Conservation (phyloP, 768 basidiomycete genomes). For the Leccinum sublutescens region DNA sequence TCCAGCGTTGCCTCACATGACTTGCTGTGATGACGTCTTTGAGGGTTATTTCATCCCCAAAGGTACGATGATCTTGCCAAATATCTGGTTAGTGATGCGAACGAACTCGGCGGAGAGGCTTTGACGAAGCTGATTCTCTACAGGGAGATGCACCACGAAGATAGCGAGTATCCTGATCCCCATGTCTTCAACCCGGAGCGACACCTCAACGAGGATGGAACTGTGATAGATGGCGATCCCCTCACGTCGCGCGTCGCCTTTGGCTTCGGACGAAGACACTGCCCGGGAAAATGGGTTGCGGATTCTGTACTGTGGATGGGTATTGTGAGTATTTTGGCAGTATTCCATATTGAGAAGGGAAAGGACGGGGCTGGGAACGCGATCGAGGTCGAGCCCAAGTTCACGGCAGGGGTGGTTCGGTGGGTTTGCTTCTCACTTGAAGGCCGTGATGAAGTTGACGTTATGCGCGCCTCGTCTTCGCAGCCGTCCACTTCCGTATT, state of each 20-base stretch:
- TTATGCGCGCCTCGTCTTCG: slow-evolving; percentile 12
- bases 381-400: slow-evolving; percentile 27
- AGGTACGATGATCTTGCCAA: slow-evolving; percentile 30
- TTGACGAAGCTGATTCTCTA: not conserved
- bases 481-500: slow-evolving; percentile 31
- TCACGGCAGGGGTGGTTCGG: slow-evolving; percentile 34
- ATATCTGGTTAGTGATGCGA: slow-evolving; percentile 26
- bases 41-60: slow-evolving; percentile 41
- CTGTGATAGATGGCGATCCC: slow-evolving; percentile 22
- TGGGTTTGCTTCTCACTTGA: slow-evolving; percentile 16
- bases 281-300: slow-evolving; percentile 33
- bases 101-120: not conserved
- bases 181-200: slow-evolving; percentile 29
- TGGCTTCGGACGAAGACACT: slow-evolving; percentile 33
- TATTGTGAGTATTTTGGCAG: slow-evolving; percentile 28
- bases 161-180: slow-evolving; percentile 28
- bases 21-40: slow-evolving; percentile 41
- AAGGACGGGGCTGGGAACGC: slow-evolving; percentile 26
- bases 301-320: slow-evolving; percentile 32
- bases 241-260: slow-evolving; percentile 28
- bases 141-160: slow-evolving; percentile 33
- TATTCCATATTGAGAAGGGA: slow-evolving; percentile 21
- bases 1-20: slow-evolving; percentile 30
- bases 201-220: slow-evolving; percentile 25
- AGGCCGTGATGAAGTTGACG: slow-evolving; percentile 11